Base-by-base conservation (phyloP, 2,329 filamentous ascomycete species). In the Hymenoscyphus scutula region DNA sequence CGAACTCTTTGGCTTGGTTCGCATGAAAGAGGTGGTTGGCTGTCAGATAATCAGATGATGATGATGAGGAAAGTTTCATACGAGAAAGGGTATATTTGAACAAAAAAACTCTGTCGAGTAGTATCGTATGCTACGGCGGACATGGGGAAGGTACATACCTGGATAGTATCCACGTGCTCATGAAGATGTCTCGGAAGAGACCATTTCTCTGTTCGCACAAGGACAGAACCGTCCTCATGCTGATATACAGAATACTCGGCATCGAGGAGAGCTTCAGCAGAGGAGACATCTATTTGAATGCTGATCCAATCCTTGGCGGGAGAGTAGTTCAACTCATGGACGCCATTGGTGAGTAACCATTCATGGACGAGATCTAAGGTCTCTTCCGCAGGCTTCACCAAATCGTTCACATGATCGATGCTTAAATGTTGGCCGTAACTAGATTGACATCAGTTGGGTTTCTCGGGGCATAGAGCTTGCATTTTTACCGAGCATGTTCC, bases 1-100 rank as follows among this genome's bases (percentile, higher is more conserved):
- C 1, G 61, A 58, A 19, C 61, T 63, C 38, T 65, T 30, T 27
- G 58, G 48, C 3, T 61, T 41, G 67, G 76, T 68, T 41, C 79
- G 78, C 72, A 84, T 82, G 76, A 87, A 87, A 0, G 83, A 83
- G 56, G 80, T 86, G 1, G 84, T 87, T 1, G 84, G 84, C 70
- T 48, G 19, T 23, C 10, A 11, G 41, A 48, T 17, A 23, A 19
- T 48, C 23, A 48, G 41, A 11, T 48, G 10, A 10, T 7, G n/a
- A 7, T 23, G 23, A 7, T 5, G 3, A 48, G 19, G 13, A 19
- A n/a, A 19, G 17, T 45, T 17, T n/a, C 15, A 5, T n/a, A 17
- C n/a, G n/a, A 7, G 15, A 17, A 41, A 7, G 5, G 15, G 19
- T 41, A 41, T 41, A 19, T 45, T 23, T 6, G 8, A 7, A 7